Base-by-base conservation (phyloP, 768 basidiomycete genomes). In the Lactifluus echinatus region DNA sequence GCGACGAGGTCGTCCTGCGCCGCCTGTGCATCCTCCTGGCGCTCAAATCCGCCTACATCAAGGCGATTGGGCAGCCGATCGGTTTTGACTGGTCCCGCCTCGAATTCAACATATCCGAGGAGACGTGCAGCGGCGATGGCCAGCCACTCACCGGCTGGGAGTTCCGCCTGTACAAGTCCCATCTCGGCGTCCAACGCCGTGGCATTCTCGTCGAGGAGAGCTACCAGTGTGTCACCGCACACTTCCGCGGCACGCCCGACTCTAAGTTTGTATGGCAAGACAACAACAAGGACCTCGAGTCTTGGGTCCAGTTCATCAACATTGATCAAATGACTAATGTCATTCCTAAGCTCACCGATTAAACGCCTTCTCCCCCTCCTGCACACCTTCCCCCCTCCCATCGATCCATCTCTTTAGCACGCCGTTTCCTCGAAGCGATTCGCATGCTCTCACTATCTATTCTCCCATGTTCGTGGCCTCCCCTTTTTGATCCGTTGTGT, bases 271-370 rank as follows among this genome's bases (percentile, higher is more conserved):
- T 90, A 15, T 90, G 83, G 80, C 79, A 88, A 56, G 79, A 83
- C 45, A 80, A 79, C 26, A 69, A 74, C 40, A 81, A 83, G 64
- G 81, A 87, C 44, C 67, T 90, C 58, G 85, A 85, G 66, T 79
- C 77, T 33, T 89, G 88, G 87, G 85, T 90, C 14, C 87, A 90
- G 71, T 91, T 89, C 64, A 82, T 90, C 64, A 86, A 83, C 58
- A 82, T 89, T 55, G 86, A 89, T 71, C 84, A 89, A 70, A 80
- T 90, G 74, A 75, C 88, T 67, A 85, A 85, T 64, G 87, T 89
- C 59, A 79, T 87, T 17, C 82, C 83, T 19, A 89, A 89, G 69
- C 71, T 89, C 53, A 79, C 77, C 43, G 86, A 87, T n/a, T 80
- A 23, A 39, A n/a, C 1, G 19, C 19, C 23, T 14, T 31, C 15